phyloP scores from a whole-genome alignment of 192 early-diverging fungal species.

The Cetraspora pellucida region DNA sequence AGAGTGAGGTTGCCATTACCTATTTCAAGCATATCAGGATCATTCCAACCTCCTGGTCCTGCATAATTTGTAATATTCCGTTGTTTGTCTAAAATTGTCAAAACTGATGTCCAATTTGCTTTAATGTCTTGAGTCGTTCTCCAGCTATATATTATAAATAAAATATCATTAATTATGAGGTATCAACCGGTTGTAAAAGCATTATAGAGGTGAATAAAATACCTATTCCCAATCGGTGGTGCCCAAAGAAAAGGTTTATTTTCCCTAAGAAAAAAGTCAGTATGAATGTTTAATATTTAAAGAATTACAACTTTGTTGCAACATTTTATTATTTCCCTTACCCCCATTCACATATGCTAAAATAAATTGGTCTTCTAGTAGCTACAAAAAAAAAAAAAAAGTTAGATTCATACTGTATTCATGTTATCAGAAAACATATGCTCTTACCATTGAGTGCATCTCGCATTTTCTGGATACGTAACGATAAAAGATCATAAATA shows the following conservation, averaged over 20 bases:
- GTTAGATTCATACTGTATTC: too few relatives aligned
- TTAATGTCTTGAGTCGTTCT: conserved; percentile 37
- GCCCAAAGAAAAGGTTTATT: conserved; percentile 12
- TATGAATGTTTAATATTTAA: too few relatives aligned
- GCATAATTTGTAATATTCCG: conserved; percentile 26
- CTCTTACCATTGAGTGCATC: too few relatives aligned
- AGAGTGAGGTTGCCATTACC: conserved; percentile 52
- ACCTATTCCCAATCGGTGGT: conserved; percentile 40
- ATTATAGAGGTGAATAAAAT: neutral
- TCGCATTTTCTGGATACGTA: too few relatives aligned
- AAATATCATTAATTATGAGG: too few relatives aligned
- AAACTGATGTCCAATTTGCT: neutral
- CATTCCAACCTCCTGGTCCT: conserved; percentile 56
- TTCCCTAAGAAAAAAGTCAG: neutral
- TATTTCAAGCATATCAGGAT: conserved; percentile 61
- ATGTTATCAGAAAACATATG: too few relatives aligned
- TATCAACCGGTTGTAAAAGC: neutral
- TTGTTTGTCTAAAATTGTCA: neutral
- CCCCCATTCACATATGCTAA: conserved; percentile 55
- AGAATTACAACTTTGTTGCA: too few relatives aligned
- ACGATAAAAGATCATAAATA: too few relatives aligned
- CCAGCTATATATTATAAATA: conserved; percentile 32
- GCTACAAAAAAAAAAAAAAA: too few relatives aligned
- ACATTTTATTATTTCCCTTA: too few relatives aligned
- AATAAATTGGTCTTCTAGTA: conserved; percentile 50